Evolutionary conservation across 2,329 filamentous ascomycete genomes (phyloP).

Genomic region (Ciborinia camelliae): DNA sequence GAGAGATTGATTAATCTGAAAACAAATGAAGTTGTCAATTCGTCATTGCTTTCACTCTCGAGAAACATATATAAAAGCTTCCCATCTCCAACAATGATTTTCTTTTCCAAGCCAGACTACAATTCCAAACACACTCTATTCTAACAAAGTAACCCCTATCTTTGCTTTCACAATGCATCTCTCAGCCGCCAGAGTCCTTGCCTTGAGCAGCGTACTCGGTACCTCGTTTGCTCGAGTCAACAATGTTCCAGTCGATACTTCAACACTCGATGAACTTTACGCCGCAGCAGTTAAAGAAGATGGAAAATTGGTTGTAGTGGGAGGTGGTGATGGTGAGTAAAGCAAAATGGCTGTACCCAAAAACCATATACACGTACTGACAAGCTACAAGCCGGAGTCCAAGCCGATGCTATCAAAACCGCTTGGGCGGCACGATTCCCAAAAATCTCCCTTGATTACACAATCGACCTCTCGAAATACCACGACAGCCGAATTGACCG

Average conservation of each 20-base stretch:
- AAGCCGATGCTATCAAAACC: neutral
- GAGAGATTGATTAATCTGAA: neutral
- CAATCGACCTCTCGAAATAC: slow-evolving; percentile 54
- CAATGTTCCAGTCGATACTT: neutral
- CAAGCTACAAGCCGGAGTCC: neutral
- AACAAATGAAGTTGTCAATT: neutral
- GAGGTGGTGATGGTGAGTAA: slow-evolving; percentile 11
- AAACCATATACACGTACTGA: neutral
- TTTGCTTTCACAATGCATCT: neutral
- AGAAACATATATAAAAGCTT: neutral
- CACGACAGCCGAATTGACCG: slow-evolving; percentile 48
- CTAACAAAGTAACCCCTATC: neutral
- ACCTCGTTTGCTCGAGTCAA: neutral
- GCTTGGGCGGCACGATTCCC: slow-evolving; percentile 5
- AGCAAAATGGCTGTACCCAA: neutral
- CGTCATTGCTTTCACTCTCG: neutral
- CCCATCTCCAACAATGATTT: neutral
- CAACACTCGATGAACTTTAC: neutral
- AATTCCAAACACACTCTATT: neutral
- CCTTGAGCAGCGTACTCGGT: neutral
- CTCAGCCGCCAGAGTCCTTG: neutral
- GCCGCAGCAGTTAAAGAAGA: neutral
- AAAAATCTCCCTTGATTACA: slow-evolving; percentile 28
- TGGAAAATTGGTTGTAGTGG: neutral
- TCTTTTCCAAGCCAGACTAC: neutral